Conservation (phyloP, 1,284 basidiomycete genomes). For the Cutaneotrichosporon daszewskae region DNA sequence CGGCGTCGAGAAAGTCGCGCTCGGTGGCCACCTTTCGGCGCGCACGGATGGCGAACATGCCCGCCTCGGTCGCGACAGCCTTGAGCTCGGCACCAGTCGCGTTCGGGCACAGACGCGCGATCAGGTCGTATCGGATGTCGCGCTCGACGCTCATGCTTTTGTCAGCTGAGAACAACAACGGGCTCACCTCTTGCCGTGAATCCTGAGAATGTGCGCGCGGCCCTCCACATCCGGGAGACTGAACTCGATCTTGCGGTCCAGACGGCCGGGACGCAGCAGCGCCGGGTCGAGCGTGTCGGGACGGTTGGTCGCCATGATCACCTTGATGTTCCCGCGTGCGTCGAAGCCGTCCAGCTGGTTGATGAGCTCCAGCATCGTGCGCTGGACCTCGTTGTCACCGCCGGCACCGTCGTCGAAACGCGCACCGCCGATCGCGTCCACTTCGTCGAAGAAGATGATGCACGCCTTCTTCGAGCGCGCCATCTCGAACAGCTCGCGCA, state of each 20-base stretch:
- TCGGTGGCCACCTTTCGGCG: constrained; percentile 95
- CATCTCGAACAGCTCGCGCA: constrained; percentile 98
- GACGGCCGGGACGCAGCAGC: constrained; percentile 86
- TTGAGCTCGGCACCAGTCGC: constrained; percentile 96
- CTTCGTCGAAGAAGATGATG: constrained; percentile 99
- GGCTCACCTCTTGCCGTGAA: constrained; percentile 82
- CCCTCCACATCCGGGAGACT: constrained; percentile 93
- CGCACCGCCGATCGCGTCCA: constrained; percentile 87
- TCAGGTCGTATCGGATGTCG: constrained; percentile 95
- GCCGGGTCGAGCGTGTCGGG: constrained; percentile 98
- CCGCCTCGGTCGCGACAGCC: constrained; percentile 96
- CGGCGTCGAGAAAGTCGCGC: constrained; percentile 93
- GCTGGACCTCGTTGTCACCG: constrained; percentile 97
- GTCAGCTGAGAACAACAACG: background rate
- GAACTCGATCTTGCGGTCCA: constrained; percentile 96
- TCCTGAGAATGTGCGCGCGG: constrained; percentile 91
- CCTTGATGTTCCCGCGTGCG: constrained; percentile 97
- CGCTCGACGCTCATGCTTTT: constrained; percentile 92
- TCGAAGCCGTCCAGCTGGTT: constrained; percentile 99
- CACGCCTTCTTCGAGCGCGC: constrained; percentile 98
- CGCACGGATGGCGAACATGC: constrained; percentile 98
- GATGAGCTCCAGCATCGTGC: constrained; percentile 99
- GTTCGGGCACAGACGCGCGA: constrained; percentile 94
- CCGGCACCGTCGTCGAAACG: constrained; percentile 98
- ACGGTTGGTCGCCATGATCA: constrained; percentile 98